These are phyloP conservation scores for Zalerion maritima DNA, from an alignment of 495 filamentous ascomycete species.

Conservation along the genomic window DNA sequence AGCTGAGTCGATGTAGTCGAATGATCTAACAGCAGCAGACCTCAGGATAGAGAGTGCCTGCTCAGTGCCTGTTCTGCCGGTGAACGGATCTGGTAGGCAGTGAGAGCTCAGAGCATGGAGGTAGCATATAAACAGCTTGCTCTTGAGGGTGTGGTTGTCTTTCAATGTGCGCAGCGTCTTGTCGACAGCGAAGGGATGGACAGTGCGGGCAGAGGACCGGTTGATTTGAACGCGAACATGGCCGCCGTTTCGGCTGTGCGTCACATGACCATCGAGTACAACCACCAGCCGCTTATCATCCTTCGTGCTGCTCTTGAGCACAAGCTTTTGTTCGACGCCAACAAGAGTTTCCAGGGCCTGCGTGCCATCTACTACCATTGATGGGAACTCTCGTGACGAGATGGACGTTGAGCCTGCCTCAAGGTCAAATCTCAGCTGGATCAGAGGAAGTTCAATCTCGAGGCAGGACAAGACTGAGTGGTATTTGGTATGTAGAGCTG, in stretches of 20 bases:
- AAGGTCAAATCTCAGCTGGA: slow-evolving; percentile 36
- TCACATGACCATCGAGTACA: slow-evolving; percentile 32
- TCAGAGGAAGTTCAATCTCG: slow-evolving; percentile 30
- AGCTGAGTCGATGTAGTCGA: slow-evolving; percentile 30
- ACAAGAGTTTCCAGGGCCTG: slow-evolving; percentile 37
- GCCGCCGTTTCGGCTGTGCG: slow-evolving; percentile 4
- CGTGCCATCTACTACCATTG: slow-evolving; percentile 35
- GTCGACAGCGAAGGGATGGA: slow-evolving; percentile 34
- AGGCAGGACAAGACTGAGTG: slow-evolving; percentile 6
- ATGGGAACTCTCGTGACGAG: slow-evolving; percentile 37
- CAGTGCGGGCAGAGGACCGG: slow-evolving; percentile 4
- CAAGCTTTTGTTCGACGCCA: slow-evolving; percentile 39
- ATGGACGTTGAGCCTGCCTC: slow-evolving; percentile 14
- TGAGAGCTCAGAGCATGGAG: slow-evolving; percentile 50
- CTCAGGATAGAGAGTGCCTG: slow-evolving; percentile 36
- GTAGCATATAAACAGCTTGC: slow-evolving; percentile 37
- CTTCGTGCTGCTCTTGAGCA: slow-evolving; percentile 22
- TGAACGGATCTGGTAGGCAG: slow-evolving; percentile 43
- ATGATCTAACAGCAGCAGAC: slow-evolving; percentile 36
- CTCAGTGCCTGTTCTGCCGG: slow-evolving; percentile 45
- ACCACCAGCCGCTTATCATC: slow-evolving; percentile 25
- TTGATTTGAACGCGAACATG: slow-evolving; percentile 32
- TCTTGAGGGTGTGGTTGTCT: slow-evolving; percentile 37
- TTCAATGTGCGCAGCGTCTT: slow-evolving; percentile 29
- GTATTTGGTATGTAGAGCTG: slow-evolving; percentile 21